Conservation (phyloP, 768 basidiomycete genomes). For the Naganishia antarctica region DNA sequence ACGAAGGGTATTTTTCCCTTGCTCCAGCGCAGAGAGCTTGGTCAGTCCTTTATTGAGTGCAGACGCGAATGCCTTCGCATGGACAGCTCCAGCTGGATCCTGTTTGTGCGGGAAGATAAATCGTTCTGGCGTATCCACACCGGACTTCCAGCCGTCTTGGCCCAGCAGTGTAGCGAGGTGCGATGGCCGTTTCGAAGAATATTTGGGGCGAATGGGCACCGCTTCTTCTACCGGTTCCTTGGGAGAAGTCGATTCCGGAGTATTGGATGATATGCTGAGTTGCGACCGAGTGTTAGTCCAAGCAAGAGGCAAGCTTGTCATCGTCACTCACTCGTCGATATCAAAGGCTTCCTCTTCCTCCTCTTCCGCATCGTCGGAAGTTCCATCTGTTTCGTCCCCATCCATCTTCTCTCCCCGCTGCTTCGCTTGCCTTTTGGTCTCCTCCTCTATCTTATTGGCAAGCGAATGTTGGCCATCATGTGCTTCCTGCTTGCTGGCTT, state of each 20-base stretch:
- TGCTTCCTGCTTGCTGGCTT: constrained; percentile 28
- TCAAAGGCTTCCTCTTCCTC: constrained; percentile 79
- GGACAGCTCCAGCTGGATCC: constrained; percentile 39
- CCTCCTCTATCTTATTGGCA: background rate
- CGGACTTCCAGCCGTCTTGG: constrained; percentile 36
- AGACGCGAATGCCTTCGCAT: constrained; percentile 5
- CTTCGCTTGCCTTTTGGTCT: constrained; percentile 5
- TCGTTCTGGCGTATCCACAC: constrained; percentile 48
- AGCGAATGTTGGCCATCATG: constrained; percentile 13
- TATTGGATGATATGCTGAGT: constrained; percentile 27
- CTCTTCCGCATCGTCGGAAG: constrained; percentile 51
- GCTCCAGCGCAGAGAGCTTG: background rate
- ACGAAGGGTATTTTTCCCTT: background rate
- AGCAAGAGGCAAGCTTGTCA: background rate
- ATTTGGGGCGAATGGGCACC: constrained; percentile 2
- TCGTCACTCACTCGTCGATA: constrained; percentile 65
- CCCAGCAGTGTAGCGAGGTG: constrained; percentile 13
- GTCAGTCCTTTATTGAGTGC: constrained; percentile 11
- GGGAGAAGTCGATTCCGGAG: constrained; percentile 30
- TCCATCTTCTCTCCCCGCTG: constrained; percentile 26
- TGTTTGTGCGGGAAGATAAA: constrained; percentile 39
- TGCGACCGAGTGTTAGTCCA: background rate
- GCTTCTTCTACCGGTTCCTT: background rate
- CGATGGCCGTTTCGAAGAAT: constrained; percentile 22
- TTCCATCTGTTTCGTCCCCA: background rate